phyloP scores from a whole-genome alignment of 1,139 yeast genomes.

The Geotrichum cucujoidarum region DNA sequence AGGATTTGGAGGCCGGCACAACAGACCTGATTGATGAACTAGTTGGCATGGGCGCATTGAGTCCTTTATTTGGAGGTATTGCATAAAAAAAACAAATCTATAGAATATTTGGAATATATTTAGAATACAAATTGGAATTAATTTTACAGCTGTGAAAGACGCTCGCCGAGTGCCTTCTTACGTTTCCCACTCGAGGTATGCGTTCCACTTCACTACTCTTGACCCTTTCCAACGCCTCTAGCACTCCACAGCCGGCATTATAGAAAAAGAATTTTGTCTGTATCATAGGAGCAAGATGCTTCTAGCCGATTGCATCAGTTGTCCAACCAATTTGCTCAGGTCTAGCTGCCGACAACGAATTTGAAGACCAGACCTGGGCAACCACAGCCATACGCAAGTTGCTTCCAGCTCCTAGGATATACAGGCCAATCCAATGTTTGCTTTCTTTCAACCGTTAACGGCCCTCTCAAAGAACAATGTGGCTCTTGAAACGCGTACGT shows the following conservation, averaged over 20 bases:
- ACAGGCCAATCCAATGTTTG: constrained; percentile 7
- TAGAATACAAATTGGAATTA: background rate
- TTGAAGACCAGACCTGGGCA: background rate
- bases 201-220: too few species aligned
- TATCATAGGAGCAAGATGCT: constrained; percentile 12
- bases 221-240: too few species aligned
- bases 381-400: background rate
- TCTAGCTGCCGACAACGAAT: background rate
- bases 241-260: too few species aligned
- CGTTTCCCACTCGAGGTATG: too few species aligned
- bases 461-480: constrained; percentile 77
- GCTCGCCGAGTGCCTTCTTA: too few species aligned
- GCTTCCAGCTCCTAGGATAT: background rate
- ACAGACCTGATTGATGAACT: constrained; percentile 36
- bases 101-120: background rate
- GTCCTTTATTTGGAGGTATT: constrained; percentile 35
- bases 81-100: constrained; percentile 16
- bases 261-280: constrained; percentile 18
- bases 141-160: too few species aligned
- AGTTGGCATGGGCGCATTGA: constrained; percentile 36
- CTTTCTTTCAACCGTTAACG: constrained; percentile 45
- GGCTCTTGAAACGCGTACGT: constrained; percentile 72
- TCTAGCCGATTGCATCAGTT: constrained; percentile 11
- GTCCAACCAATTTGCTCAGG: background rate
- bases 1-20: constrained; percentile 12